Base-by-base conservation (phyloP, 345 rosid genomes). In the Brassica carinata region DNA sequence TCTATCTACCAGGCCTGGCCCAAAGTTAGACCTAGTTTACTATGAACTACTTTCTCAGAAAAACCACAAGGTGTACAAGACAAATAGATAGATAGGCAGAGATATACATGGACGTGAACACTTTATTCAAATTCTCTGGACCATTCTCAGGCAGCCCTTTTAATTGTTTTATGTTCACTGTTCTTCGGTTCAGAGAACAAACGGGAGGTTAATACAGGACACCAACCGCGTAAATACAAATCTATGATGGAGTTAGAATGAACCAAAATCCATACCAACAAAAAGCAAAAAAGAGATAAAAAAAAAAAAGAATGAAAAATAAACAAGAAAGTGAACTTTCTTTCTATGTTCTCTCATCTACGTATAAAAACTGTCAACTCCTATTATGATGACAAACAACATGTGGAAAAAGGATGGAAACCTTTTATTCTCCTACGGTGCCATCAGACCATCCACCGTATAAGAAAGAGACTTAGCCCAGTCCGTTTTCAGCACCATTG, bases 401-500 rank as follows among this genome's bases (percentile, higher is more conserved):
- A 81, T 71, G 64, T 65, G 15, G n/a, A 75, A 29, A 27, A 65
- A 76, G 23, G 29, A 55, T 55, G 45, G 67, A 43, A 66, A 76
- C 33, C 57, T 76, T 76, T 76, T 71, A 64, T 71, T 58, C 73
- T 66, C 74, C 87, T 81, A 96, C 5, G 97, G 98, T 45, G 98
- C 97, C 98, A 93, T 90, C 78, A 96, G 84, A 78, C 98, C 97
- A 59, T 96, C 99, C 75, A 96, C 90, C 7, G 98, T 96, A 85
- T 96, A 90, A 40, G 91, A 86, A 66, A 93, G 99, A 77, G 99
- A 94, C 83, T 96, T 89, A 2, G 97, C 97, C 99, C 98, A 94
- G 87, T 94, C 98, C 8, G 89, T 94, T 83, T 86, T 89, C 40
- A 94, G 89, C 34, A 96, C 87, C 84, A 96, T 79, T 1, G 96